A percentile compares a stretch with the other conserved stretches of the same genome.
These are phyloP conservation scores for Perkinsus chesapeaki DNA, from an alignment of 169 alveolate genomes.

Conservation along the genomic window DNA sequence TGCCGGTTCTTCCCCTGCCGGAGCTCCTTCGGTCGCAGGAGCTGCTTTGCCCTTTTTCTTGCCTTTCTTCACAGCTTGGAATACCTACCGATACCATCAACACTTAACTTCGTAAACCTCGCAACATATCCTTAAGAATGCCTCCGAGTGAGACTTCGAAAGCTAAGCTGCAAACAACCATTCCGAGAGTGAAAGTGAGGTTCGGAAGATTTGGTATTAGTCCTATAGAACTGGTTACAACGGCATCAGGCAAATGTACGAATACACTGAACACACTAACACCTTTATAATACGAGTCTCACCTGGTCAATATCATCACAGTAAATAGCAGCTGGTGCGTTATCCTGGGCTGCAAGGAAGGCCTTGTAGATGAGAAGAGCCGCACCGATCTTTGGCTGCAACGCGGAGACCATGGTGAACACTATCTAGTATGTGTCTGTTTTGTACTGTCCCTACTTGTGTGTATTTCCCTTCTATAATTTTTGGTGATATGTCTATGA, in stretches of 20 bases:
- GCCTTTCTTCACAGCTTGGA: slow-evolving; percentile 49
- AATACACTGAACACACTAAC: too few relatives aligned
- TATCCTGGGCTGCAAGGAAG: slow-evolving; percentile 70
- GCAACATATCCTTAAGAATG: too few relatives aligned
- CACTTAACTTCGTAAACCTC: background rate
- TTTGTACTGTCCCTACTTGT: background rate
- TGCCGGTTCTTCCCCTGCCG: slow-evolving; percentile 43
- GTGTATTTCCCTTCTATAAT: slow-evolving; percentile 55
- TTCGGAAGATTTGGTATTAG: too few relatives aligned
- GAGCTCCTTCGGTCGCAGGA: slow-evolving; percentile 37
- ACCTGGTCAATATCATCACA: slow-evolving; percentile 73
- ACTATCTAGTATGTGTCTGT: background rate
- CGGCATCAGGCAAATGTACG: too few relatives aligned
- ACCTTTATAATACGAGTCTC: too few relatives aligned
- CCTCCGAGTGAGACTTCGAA: too few relatives aligned
- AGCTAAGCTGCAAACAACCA: too few relatives aligned
- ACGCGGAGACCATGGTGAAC: background rate
- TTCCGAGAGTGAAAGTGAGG: too few relatives aligned
- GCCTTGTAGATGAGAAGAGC: slow-evolving; percentile 46
- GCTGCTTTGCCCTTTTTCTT: slow-evolving; percentile 38
- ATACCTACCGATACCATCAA: slow-evolving; percentile 18
- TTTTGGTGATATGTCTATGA: slow-evolving; percentile 68
- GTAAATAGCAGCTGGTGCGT: slow-evolving; percentile 76
- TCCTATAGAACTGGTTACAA: too few relatives aligned
- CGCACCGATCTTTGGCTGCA: slow-evolving; percentile 45